phyloP scores from a whole-genome alignment of 192 early-diverging fungal species.

The Coemansia sp. region DNA sequence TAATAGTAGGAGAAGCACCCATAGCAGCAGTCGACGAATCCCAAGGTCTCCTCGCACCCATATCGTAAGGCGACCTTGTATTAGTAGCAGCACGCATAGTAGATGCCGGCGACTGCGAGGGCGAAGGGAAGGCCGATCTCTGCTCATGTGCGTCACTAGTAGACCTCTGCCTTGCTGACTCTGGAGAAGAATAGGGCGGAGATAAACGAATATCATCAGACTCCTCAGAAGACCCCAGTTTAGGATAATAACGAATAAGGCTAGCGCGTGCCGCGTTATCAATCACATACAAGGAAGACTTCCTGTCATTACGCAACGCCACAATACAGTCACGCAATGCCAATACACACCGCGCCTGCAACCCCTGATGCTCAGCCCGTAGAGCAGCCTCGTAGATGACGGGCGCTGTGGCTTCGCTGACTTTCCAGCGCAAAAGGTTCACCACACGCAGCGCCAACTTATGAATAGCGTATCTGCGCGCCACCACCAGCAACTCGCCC shows the following conservation, averaged over 20 bases:
- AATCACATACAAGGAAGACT: slow-evolving; percentile 45
- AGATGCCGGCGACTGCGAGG: slow-evolving; percentile 35
- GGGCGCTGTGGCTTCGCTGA: slow-evolving; percentile 65
- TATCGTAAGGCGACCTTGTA: slow-evolving; percentile 42
- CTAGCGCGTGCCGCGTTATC: slow-evolving; percentile 32
- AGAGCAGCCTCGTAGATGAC: slow-evolving; percentile 69
- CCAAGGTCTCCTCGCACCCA: background rate
- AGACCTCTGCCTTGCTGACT: slow-evolving; percentile 26
- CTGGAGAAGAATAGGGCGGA: background rate
- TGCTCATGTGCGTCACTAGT: slow-evolving; percentile 39
- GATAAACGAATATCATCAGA: background rate
- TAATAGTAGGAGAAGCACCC: slow-evolving; percentile 32
- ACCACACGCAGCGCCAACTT: slow-evolving; percentile 60
- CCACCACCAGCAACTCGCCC: slow-evolving; percentile 63
- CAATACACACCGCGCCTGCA: slow-evolving; percentile 59
- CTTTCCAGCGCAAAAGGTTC: slow-evolving; percentile 65
- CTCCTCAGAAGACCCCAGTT: slow-evolving; percentile 26
- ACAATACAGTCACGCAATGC: slow-evolving; percentile 36
- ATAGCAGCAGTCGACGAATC: background rate
- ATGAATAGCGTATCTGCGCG: slow-evolving; percentile 66
- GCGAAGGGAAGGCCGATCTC: slow-evolving; percentile 19
- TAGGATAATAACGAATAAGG: slow-evolving; percentile 45
- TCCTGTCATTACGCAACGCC: slow-evolving; percentile 30
- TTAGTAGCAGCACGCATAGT: slow-evolving; percentile 25
- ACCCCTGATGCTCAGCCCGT: slow-evolving; percentile 66